Base-by-base conservation (phyloP, 2,329 filamentous ascomycete species). In the Clonostachys rosea region DNA sequence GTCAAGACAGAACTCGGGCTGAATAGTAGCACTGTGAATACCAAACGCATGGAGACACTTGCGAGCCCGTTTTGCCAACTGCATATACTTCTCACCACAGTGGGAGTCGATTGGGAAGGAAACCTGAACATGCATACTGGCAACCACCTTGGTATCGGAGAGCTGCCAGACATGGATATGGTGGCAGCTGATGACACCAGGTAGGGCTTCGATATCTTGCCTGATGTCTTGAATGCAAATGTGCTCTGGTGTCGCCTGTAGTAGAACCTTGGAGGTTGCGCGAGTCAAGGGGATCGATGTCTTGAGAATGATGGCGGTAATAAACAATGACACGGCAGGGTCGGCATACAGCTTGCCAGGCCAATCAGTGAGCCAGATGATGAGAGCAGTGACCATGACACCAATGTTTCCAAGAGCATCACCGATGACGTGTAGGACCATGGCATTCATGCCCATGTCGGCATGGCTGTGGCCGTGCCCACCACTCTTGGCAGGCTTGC, bases 131-230 rank as follows among this genome's bases (percentile, higher is more conserved):
- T 99, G 94, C 67, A 99, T 81, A 11, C 88, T 94, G 12, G 94
- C 92, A 36, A 99, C 87, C 34, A 96, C 76, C 72, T 96, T 96
- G 45, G 91, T 94, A 62, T 97, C 92, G 14, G 88, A 95, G 34
- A 99, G 79, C 66, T 97, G 92, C 94, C 94, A 99, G 52, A 99
- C 91, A 64, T 99, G 94, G 18, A 99, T 78, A 64, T 99, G 92
- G 68, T 99, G 94, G 61, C 91, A 96, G 63, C 87, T 90, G 51
- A 94, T 75, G 43, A 99, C 87, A 40, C 91, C 91, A 0, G 87
- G 86, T 6, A 99, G 81, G 14, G 80, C 72, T 61, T 91, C 82
- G 46, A 99, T 96, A 63, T 99, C 94, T 54, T 92, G 86, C 55
- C 90, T 88, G 66, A 99, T 92, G 50, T 97, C 89, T 54, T 91